These are phyloP conservation scores for Metarhizium rileyi DNA, from an alignment of 2,329 filamentous ascomycete species.

Conservation along the genomic window DNA sequence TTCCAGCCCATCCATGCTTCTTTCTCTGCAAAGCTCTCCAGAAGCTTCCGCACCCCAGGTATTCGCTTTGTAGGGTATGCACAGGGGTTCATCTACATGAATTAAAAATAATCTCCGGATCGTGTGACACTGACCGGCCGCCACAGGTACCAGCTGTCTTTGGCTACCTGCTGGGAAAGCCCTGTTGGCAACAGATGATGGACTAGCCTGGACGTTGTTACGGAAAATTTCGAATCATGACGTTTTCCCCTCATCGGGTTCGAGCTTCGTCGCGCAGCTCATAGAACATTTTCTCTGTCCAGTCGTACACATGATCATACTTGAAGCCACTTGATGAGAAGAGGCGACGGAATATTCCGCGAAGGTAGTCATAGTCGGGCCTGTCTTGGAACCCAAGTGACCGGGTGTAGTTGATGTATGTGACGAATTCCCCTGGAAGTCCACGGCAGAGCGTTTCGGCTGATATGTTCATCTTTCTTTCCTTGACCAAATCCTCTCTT, in stretches of 20 bases:
- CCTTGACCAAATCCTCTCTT: conserved; percentile 34
- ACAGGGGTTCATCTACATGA: no score
- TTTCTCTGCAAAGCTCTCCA: no score
- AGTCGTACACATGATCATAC: conserved; percentile 72
- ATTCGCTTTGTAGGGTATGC: no score
- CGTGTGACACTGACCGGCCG: no score
- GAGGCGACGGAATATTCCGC: conserved; percentile 65
- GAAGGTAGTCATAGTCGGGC: conserved; percentile 66
- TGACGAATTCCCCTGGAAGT: conserved; percentile 66
- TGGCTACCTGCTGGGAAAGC: no score
- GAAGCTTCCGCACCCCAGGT: no score
- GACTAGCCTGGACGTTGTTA: not conserved
- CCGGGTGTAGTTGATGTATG: conserved; percentile 67
- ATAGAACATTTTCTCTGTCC: conserved; percentile 38
- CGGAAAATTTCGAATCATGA: not conserved
- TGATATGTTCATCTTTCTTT: conserved; percentile 37
- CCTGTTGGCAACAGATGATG: no score
- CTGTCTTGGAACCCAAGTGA: conserved; percentile 66
- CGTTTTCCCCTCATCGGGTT: not conserved
- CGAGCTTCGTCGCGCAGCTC: conserved; percentile 3
- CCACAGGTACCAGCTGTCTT: no score
- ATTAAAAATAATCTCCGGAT: no score
- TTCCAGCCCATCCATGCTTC: no score
- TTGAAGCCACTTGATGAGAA: conserved; percentile 65
- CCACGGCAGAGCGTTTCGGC: conserved; percentile 64